These are phyloP conservation scores for Russula brevipes DNA, from an alignment of 768 basidiomycete genomes.

Conservation along the genomic window DNA sequence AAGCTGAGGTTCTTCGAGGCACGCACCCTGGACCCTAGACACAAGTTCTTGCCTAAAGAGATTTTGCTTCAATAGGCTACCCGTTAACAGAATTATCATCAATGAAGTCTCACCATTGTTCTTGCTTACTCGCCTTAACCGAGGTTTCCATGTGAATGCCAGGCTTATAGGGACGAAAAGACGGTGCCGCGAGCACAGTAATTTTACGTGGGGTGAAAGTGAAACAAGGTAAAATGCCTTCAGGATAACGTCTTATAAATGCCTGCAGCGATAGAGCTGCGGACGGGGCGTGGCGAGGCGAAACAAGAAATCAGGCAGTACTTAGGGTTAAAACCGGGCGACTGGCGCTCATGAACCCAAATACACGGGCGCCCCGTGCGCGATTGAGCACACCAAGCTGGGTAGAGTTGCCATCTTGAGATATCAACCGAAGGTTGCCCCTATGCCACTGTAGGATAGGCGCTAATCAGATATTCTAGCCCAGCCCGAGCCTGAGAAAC, in stretches of 20 bases:
- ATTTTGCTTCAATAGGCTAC: not conserved
- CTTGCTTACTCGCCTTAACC: constrained; percentile 9
- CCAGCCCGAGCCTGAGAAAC: not conserved
- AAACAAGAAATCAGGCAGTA: not conserved
- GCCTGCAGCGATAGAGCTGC: constrained; percentile 3
- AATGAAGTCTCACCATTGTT: constrained; percentile 18
- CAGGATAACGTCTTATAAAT: constrained; percentile 12
- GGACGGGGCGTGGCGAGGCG: constrained; percentile 8
- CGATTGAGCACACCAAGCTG: not conserved
- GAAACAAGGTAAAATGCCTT: not conserved
- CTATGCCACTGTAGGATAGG: not conserved
- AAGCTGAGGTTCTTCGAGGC: not conserved
- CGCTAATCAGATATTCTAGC: not conserved
- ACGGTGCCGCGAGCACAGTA: not conserved
- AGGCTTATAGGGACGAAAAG: constrained; percentile 5
- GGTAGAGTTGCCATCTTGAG: constrained; percentile 4
- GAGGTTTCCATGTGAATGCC: constrained; percentile 5
- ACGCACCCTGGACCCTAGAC: constrained; percentile 17
- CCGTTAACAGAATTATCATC: not conserved
- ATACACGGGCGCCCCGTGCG: constrained; percentile 21
- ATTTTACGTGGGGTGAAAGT: constrained; percentile 11
- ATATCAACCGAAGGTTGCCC: not conserved
- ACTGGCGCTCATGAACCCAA: constrained; percentile 14
- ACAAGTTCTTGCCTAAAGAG: constrained; percentile 19
- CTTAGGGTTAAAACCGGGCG: constrained; percentile 4